Percentiles rank a stretch among this genome's conserved stretches.
Conservation (phyloP, 345 rosid genomes). For the Erysimum cheiranthoides region DNA sequence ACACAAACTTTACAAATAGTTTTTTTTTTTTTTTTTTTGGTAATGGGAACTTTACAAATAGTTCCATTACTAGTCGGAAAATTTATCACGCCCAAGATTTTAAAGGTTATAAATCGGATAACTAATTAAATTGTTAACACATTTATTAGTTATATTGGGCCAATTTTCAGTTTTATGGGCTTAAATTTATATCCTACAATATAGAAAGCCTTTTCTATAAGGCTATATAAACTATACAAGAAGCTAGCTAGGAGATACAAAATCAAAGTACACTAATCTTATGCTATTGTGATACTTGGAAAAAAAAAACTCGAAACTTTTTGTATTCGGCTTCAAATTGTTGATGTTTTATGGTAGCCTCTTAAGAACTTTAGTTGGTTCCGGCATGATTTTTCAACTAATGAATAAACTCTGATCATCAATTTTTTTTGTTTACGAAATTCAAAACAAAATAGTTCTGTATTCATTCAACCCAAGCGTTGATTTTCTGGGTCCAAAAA, state of each 20-base stretch:
- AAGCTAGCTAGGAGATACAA: neutral
- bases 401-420: neutral
- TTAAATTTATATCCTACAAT: neutral
- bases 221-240: too few relatives aligned
- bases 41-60: too few relatives aligned
- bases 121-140: neutral
- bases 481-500: constrained; percentile 2
- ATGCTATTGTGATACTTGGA: neutral
- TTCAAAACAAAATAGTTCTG: neutral
- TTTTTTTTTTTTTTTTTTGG: too few relatives aligned
- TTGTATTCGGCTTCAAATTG: neutral
- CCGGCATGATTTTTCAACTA: neutral
- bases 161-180: constrained; percentile 18
- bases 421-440: neutral
- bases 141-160: neutral
- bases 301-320: neutral
- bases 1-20: neutral
- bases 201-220: neutral
- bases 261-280: neutral
- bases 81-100: too few relatives aligned
- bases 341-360: neutral
- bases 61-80: too few relatives aligned
- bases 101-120: neutral
- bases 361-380: neutral
- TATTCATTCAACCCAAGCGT: neutral